Percentiles rank a stretch among this genome's conserved stretches.
phyloP scores from a whole-genome alignment of 2,329 filamentous ascomycete species.

The Xylariaceae sp. region DNA sequence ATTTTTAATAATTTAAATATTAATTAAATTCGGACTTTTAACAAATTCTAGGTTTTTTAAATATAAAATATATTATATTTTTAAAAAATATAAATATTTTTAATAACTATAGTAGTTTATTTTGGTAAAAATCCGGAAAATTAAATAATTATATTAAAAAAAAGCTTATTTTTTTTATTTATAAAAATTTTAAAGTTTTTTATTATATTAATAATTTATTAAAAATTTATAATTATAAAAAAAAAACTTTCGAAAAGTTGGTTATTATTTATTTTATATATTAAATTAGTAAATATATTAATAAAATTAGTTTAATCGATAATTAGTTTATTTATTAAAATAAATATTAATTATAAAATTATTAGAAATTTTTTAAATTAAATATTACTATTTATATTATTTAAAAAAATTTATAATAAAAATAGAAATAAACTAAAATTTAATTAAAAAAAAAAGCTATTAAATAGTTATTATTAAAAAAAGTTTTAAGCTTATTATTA shows the following conservation, averaged over 20 bases:
- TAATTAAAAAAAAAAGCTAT: too few species aligned
- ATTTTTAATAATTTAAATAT: too few species aligned
- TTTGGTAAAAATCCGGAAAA: not conserved
- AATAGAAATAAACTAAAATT: too few species aligned
- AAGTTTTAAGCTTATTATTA: too few species aligned
- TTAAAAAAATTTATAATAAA: too few species aligned
- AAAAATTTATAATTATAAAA: too few species aligned
- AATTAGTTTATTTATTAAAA: not conserved
- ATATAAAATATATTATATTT: not conserved
- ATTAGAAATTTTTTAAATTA: not conserved
- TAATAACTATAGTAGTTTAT: not conserved
- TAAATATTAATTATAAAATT: not conserved
- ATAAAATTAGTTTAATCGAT: not conserved
- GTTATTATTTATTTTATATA: not conserved
- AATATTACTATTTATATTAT: too few species aligned
- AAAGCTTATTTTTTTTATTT: not conserved
- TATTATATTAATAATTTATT: too few species aligned
- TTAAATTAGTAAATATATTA: not conserved
- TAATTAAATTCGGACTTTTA: too few species aligned
- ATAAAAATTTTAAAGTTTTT: not conserved
- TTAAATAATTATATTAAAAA: too few species aligned
- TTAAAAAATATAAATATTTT: not conserved
- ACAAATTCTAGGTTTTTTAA: too few species aligned
- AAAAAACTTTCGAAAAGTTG: not conserved
- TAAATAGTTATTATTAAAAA: too few species aligned